These are phyloP conservation scores for Serendipita sp. DNA, from an alignment of 768 basidiomycete species.

Conservation along the genomic window DNA sequence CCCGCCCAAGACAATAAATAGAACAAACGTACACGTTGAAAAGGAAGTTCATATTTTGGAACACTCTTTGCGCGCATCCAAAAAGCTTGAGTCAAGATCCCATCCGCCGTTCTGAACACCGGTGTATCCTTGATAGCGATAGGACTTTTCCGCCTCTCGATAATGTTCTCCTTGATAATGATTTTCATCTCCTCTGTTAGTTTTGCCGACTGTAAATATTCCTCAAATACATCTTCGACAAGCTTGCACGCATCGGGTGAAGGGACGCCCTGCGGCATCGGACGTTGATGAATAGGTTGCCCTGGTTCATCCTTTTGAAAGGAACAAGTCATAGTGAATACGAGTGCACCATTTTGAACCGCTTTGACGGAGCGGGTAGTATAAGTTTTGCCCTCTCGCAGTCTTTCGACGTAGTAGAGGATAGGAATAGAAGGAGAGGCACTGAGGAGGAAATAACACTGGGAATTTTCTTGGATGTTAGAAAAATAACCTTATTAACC, in stretches of 20 bases:
- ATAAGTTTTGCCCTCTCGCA: slow-evolving; percentile 63
- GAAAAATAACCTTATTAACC: not conserved
- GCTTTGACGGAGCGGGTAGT: slow-evolving; percentile 38
- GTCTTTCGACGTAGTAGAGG: slow-evolving; percentile 58
- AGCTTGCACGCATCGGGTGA: slow-evolving; percentile 47
- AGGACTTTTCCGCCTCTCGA: slow-evolving; percentile 58
- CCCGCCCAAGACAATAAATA: not conserved
- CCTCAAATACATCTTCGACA: slow-evolving; percentile 27
- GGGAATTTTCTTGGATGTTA: not conserved
- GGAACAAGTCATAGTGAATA: slow-evolving; percentile 59
- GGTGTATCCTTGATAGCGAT: slow-evolving; percentile 43
- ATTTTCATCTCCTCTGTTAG: slow-evolving; percentile 23
- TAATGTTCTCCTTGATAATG: slow-evolving; percentile 18
- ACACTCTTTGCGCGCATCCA: slow-evolving; percentile 68
- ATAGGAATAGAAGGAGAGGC: slow-evolving; percentile 60
- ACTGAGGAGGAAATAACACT: slow-evolving; percentile 73
- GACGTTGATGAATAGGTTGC: slow-evolving; percentile 54
- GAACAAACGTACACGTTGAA: slow-evolving; percentile 45
- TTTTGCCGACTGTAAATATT: slow-evolving; percentile 20
- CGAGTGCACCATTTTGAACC: slow-evolving; percentile 33
- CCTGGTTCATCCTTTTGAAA: slow-evolving; percentile 67
- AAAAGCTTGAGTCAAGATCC: slow-evolving; percentile 40
- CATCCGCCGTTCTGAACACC: slow-evolving; percentile 23
- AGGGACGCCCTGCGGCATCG: slow-evolving; percentile 41
- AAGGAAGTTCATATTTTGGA: slow-evolving; percentile 49